Conservation (phyloP, 2,329 filamentous ascomycete genomes). For the Phialophora macrospora region DNA sequence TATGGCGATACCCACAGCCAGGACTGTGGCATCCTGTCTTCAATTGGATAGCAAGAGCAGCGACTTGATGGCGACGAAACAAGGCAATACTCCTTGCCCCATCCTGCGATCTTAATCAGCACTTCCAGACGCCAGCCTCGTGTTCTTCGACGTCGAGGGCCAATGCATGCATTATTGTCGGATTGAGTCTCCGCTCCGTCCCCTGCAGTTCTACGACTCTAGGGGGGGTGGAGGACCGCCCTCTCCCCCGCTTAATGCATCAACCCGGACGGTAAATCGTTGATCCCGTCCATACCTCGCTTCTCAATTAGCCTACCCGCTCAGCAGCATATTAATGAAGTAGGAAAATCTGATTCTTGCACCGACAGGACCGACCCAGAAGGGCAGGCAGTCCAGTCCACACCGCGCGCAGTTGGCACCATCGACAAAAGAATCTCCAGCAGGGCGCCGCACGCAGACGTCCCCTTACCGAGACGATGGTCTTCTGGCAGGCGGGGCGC, state of each 20-base stretch:
- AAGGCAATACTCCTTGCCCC: background rate
- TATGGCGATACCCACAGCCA: background rate
- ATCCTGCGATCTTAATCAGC: background rate
- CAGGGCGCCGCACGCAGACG: too few species aligned
- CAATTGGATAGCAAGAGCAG: constrained; percentile 21
- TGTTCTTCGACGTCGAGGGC: background rate
- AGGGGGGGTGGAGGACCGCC: too few species aligned
- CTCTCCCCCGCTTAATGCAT: background rate
- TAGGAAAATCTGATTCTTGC: too few species aligned
- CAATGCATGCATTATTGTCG: background rate
- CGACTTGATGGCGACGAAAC: constrained; percentile 4
- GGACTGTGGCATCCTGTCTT: too few species aligned
- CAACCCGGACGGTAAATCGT: background rate
- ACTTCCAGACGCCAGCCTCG: background rate
- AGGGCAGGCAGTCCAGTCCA: too few species aligned
- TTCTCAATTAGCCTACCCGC: background rate
- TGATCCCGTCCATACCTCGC: background rate
- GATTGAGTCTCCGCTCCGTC: background rate
- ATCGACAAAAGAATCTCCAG: too few species aligned
- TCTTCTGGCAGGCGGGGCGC: too few species aligned
- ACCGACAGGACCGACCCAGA: too few species aligned
- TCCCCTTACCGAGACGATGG: too few species aligned
- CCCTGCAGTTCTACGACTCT: background rate
- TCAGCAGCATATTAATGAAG: too few species aligned
- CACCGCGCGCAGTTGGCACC: too few species aligned